phyloP scores from a whole-genome alignment of 1,284 basidiomycete species.

The Sporisorium reilianum region DNA sequence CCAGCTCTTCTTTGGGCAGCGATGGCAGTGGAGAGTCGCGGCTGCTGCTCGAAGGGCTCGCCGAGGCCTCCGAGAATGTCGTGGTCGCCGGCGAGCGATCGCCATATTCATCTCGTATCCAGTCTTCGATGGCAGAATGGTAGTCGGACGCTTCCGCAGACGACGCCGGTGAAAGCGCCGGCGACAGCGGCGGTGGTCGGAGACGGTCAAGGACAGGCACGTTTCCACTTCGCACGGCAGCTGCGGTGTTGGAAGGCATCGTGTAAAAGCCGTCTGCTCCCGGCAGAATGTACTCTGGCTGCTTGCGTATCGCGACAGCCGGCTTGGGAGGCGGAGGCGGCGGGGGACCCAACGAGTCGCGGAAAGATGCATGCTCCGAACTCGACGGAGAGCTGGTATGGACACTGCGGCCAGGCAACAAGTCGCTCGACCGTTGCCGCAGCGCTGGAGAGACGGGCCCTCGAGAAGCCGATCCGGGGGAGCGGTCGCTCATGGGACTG shows the following conservation, averaged over 20 bases:
- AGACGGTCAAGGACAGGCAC: slow-evolving; percentile 12
- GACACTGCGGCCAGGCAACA: neutral
- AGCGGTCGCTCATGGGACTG: slow-evolving; percentile 35
- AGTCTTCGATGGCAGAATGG: slow-evolving; percentile 32
- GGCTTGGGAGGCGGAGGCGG: slow-evolving; percentile 49
- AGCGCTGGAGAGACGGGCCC: slow-evolving; percentile 3
- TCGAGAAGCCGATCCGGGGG: slow-evolving; percentile 15
- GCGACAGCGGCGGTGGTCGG: slow-evolving; percentile 26
- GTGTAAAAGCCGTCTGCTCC: slow-evolving; percentile 57
- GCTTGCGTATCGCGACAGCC: slow-evolving; percentile 15
- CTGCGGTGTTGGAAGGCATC: slow-evolving; percentile 15
- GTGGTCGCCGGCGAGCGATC: slow-evolving; percentile 26
- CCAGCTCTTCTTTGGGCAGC: slow-evolving; percentile 24
- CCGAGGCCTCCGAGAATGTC: slow-evolving; percentile 19
- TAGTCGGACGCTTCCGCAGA: slow-evolving; percentile 23
- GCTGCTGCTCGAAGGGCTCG: slow-evolving; percentile 20
- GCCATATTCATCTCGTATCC: slow-evolving; percentile 31
- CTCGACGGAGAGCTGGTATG: slow-evolving; percentile 1
- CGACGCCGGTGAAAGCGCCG: slow-evolving; percentile 23
- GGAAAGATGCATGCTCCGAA: slow-evolving; percentile 10
- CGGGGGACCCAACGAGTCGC: slow-evolving; percentile 42
- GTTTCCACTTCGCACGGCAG: neutral
- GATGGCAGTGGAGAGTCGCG: slow-evolving; percentile 38
- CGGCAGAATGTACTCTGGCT: slow-evolving; percentile 54
- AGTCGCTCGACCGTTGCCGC: slow-evolving; percentile 7